These are phyloP conservation scores for Juncus effusus DNA, from an alignment of 176 grass and related monocot genomes.

Conservation along the genomic window DNA sequence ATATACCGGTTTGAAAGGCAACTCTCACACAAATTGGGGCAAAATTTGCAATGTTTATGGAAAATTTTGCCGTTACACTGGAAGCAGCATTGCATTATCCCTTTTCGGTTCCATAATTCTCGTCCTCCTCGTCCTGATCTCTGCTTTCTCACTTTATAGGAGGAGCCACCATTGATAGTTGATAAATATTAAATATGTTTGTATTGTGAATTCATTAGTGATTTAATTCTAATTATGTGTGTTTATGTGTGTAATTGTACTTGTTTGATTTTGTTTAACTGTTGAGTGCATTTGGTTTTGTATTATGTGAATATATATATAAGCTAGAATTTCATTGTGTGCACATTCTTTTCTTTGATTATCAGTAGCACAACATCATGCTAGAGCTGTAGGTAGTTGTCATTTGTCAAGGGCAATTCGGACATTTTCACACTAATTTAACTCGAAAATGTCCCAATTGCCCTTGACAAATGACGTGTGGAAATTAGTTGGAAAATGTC, in stretches of 20 bases:
- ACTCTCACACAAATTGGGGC: constrained; percentile 53
- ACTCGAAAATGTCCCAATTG: not conserved
- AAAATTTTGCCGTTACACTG: constrained; percentile 62
- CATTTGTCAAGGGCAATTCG: not conserved
- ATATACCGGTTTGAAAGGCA: constrained; percentile 63
- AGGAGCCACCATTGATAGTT: constrained; percentile 34
- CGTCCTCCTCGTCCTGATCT: constrained; percentile 40
- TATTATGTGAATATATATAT: not conserved
- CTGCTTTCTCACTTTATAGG: constrained; percentile 47
- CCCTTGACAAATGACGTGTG: not conserved
- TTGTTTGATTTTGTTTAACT: not conserved
- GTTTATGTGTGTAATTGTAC: not conserved
- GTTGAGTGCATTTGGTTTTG: not conserved
- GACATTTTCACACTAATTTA: not conserved
- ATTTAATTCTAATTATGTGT: not conserved
- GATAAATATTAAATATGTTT: not conserved
- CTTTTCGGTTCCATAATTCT: constrained; percentile 51
- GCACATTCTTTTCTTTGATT: too few species aligned
- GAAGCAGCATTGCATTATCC: constrained; percentile 23
- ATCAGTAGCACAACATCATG: too few species aligned
- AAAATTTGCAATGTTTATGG: constrained; percentile 54
- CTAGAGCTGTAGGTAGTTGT: too few species aligned
- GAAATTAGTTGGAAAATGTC: not conserved
- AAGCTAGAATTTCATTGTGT: not conserved
- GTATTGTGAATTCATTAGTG: too few species aligned